These are phyloP conservation scores for Umbelopsis vinacea DNA, from an alignment of 192 early-diverging fungal species.

Conservation along the genomic window DNA sequence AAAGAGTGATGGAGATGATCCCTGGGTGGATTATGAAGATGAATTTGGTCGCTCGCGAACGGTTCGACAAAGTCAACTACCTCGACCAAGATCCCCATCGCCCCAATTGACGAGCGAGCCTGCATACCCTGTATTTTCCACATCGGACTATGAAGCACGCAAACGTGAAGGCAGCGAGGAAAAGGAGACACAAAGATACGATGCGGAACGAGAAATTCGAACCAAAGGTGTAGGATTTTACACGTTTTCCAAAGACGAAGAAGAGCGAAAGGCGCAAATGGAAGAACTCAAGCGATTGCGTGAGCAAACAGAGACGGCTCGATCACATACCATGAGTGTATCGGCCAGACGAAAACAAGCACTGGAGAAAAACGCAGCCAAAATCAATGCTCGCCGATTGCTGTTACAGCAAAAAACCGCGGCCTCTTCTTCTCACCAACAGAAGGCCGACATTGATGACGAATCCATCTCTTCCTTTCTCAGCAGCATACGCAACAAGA, in stretches of 20 bases:
- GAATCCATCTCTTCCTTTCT: constrained; percentile 7
- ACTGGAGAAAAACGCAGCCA: constrained; percentile 26
- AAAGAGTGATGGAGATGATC: constrained; percentile 57
- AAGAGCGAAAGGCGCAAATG: constrained; percentile 64
- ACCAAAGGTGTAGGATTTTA: constrained; percentile 74
- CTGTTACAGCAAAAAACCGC: constrained; percentile 4
- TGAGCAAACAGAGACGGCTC: constrained; percentile 49
- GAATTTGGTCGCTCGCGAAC: constrained; percentile 76
- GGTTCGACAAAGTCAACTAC: constrained; percentile 36
- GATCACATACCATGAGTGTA: constrained; percentile 44
- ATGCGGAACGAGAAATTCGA: constrained; percentile 54
- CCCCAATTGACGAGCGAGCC: neutral
- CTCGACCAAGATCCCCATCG: constrained; percentile 24
- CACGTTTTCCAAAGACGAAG: constrained; percentile 67
- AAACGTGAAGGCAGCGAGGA: constrained; percentile 10
- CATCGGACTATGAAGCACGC: neutral
- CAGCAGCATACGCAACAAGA: neutral
- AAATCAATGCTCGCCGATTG: constrained; percentile 26
- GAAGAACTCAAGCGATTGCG: constrained; percentile 60
- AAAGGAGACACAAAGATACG: constrained; percentile 22
- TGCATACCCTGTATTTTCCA: constrained; percentile 16
- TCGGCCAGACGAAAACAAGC: constrained; percentile 44
- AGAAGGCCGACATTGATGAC: neutral
- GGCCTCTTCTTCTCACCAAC: neutral
- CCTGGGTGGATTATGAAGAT: constrained; percentile 76